phyloP scores from a whole-genome alignment of 306 rosid species.

The Cucumis cinereus region DNA sequence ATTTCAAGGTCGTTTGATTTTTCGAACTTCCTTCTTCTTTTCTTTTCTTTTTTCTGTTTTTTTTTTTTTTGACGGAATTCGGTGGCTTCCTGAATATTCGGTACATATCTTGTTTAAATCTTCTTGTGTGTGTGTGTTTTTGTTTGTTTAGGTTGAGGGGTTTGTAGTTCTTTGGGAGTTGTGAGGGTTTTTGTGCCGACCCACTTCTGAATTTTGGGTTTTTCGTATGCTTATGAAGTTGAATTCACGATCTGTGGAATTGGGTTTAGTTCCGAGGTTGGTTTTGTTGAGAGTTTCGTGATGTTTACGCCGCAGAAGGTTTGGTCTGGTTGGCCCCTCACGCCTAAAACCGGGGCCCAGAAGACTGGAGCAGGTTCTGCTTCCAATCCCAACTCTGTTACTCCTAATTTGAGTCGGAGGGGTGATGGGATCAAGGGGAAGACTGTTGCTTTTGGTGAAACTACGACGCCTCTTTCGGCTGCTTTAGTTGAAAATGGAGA shows the following conservation, averaged over 20 bases:
- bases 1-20: background rate
- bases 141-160: background rate
- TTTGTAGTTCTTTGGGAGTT: background rate
- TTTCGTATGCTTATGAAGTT: constrained; percentile 31
- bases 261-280: constrained; percentile 11
- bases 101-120: background rate
- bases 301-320: constrained; percentile 74
- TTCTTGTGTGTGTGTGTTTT: background rate
- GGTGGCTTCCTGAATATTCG: constrained; percentile 6
- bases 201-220: background rate
- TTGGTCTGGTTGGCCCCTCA: constrained; percentile 43
- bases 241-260: constrained; percentile 20
- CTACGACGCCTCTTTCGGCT: constrained; percentile 25
- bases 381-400: constrained; percentile 15
- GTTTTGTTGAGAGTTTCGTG: constrained; percentile 17
- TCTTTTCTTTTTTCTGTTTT: background rate
- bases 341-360: constrained; percentile 45
- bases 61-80: background rate
- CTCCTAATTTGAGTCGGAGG: constrained; percentile 20
- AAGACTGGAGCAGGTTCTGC: constrained; percentile 39
- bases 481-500: constrained; percentile 41
- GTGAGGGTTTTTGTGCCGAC: constrained; percentile 9
- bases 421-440: constrained; percentile 51
- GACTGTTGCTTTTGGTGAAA: constrained; percentile 27
- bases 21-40: background rate